Evolutionary conservation across 257 asterid species (phyloP), one percentile per base, ranked within the genome.

Genomic region (Pogostemon cablin): DNA sequence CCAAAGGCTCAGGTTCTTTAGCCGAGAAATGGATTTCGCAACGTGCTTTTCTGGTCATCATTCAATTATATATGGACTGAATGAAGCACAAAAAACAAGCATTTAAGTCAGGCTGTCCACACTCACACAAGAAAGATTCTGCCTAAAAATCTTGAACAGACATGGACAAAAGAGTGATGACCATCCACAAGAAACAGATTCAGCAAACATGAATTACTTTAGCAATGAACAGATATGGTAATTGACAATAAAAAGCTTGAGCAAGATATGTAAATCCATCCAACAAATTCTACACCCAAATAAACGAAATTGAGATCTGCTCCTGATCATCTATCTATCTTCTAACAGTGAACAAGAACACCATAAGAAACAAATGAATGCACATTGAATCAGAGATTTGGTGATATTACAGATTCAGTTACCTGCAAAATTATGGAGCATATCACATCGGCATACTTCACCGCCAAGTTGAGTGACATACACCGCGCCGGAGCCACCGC

Each of bases 401-500:
- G 12, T 11, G 2, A 35, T 9, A 25, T 3, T 10, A 74, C 6
- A 3, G 44, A 59, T 34, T 42, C 10, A 17, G 80, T 76, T 64
- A 93, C 97, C 97, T 95, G 99, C 83, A 95, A 73, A 68, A 95
- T 87, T 47, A 95, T 84, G 2, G 99, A 95, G 66, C 72, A 68
- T 46, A 89, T 84, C 57, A 95, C 80, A 78, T 91, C 99, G 2
- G 98, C 99, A 73, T 95, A 95, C 77, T 91, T 91, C 4, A 91
- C 96, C 5, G 98, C 99, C 80, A 95, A 83, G 72, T 95, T 95
- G 67, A 95, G 96, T 2, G 99, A 93, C 98, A 95, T 86, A 71
- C 99, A 95, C 79, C 98, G 68, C 7, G 99, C 93, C 6, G 99
- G 98, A 1, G 98, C 99, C 47, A 95, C 90, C 3, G 99, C 87